Evolutionary conservation across 1,284 basidiomycete genomes (phyloP), one percentile per base, ranked within the genome.

Genomic region (Phylloboletellus chloephorus): DNA sequence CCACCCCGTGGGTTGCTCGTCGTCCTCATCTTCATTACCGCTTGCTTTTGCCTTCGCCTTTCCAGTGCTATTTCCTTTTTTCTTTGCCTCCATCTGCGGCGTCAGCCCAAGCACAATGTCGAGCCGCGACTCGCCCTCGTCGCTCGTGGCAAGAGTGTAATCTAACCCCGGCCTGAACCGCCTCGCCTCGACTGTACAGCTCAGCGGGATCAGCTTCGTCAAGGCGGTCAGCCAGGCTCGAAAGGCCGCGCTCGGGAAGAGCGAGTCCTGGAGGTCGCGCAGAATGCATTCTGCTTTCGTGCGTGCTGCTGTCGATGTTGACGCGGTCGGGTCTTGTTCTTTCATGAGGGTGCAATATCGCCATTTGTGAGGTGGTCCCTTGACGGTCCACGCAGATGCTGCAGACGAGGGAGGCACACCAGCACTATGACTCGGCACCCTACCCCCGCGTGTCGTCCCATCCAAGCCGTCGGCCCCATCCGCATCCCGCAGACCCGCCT

Each of bases 301-400:
- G 12, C 73, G 72, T 21, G 48, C 38, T 8, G 43, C 13, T 22
- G 66, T 65, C 7, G 47, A 7, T 1, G 43, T n/a, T 0, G 36
- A 28, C 1, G 11, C 30, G 19, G 5, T 17, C 21, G 17, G 3
- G 4, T 36, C 35, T 16, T 30, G 9, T 13, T 31, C 42, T 21
- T 41, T 33, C 8, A 23, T 53, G 22, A 92, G 79, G 3, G 74
- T 72, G 54, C 88, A 84, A 67, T 93, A 98, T 24, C 95, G 87
- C 74, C 90, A 89, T 65, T 94, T 92, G 65, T 95, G 92, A 20
- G 94, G 88, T 5, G 95, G 95, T 2, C 94, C 93, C 51, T 79
- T 77, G 50, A 91, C 57, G 23, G 58, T 59, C 92, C 93, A 98
- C 5, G 71, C 69, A 19, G 56, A 55, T 0, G 34, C 93, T 1